These are phyloP conservation scores for Ascochyta clinopodiicola DNA, from an alignment of 2,329 filamentous ascomycete species.

Conservation along the genomic window DNA sequence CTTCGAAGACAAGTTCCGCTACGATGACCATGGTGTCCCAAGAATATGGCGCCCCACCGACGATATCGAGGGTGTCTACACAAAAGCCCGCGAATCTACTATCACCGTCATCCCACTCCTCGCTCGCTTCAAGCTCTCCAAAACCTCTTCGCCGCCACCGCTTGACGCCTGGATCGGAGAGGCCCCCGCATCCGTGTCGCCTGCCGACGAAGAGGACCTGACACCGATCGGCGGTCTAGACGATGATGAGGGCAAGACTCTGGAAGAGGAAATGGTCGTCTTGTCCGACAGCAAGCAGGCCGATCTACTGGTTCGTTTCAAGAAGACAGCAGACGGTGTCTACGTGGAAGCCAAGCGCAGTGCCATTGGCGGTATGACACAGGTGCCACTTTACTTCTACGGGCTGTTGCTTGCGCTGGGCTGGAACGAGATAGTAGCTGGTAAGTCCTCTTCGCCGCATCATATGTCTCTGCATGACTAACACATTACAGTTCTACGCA, in stretches of 20 bases:
- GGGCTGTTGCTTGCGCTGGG: constrained; percentile 85
- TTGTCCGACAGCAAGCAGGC: constrained; percentile 87
- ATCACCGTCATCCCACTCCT: constrained; percentile 89
- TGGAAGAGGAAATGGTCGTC: constrained; percentile 97
- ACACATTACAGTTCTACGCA: constrained; percentile 76
- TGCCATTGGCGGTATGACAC: constrained; percentile 92
- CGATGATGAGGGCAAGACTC: constrained; percentile 89
- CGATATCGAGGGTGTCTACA: constrained; percentile 96
- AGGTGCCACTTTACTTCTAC: constrained; percentile 95
- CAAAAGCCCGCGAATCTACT: constrained; percentile 88
- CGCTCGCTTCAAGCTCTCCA: constrained; percentile 78
- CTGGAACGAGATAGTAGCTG: constrained; percentile 98
- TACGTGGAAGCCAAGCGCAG: constrained; percentile 98
- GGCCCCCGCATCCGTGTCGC: constrained; percentile 74
- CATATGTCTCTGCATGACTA: constrained; percentile 8
- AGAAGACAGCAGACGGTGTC: constrained; percentile 96
- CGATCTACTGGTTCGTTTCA: constrained; percentile 92
- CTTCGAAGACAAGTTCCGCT: constrained; percentile 99
- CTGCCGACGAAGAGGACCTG: constrained; percentile 89
- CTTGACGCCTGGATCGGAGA: constrained; percentile 82
- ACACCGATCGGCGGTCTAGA: constrained; percentile 90
- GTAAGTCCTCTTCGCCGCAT: constrained; percentile 62
- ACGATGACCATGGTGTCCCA: constrained; percentile 92
- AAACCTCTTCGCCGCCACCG: constrained; percentile 79
- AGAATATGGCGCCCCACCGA: constrained; percentile 96